phyloP scores from a whole-genome alignment of 225 moss, liverwort and hornwort species.

The Polytrichum commune region DNA sequence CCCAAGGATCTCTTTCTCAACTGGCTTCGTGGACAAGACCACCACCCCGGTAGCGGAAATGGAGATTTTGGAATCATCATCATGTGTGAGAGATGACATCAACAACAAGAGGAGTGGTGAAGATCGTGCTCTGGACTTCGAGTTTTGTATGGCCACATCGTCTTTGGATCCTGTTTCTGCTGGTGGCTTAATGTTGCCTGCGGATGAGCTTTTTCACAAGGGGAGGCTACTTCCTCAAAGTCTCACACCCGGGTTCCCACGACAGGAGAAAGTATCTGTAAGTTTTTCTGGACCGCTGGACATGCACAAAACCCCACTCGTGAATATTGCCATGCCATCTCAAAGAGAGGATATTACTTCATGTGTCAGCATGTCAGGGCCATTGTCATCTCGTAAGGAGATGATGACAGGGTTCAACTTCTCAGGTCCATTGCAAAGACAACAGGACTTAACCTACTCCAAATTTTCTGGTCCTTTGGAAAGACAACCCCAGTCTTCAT shows the following conservation, averaged over 20 bases:
- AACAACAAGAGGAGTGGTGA: slow-evolving; percentile 18
- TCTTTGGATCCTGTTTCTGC: slow-evolving; percentile 44
- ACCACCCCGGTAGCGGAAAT: slow-evolving; percentile 12
- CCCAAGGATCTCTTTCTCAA: slow-evolving; percentile 61
- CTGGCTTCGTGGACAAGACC: slow-evolving; percentile 38
- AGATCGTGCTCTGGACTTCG: slow-evolving; percentile 65
- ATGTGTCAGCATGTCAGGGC: slow-evolving; percentile 40
- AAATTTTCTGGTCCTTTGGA: slow-evolving; percentile 46
- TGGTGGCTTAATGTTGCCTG: slow-evolving; percentile 69
- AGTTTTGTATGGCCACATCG: slow-evolving; percentile 75
- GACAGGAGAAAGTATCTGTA: slow-evolving; percentile 32
- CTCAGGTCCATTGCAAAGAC: slow-evolving; percentile 14
- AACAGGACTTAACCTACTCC: slow-evolving; percentile 3
- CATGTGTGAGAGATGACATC: slow-evolving; percentile 22
- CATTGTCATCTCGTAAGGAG: slow-evolving; percentile 18
- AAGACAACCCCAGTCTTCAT: slow-evolving; percentile 24
- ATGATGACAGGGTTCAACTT: slow-evolving; percentile 18
- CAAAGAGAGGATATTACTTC: slow-evolving; percentile 15
- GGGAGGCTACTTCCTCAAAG: slow-evolving; percentile 80
- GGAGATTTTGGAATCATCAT: slow-evolving; percentile 31
- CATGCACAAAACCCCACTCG: slow-evolving; percentile 33
- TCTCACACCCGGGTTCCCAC: slow-evolving; percentile 35
- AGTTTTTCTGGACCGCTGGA: slow-evolving; percentile 52
- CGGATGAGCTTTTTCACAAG: slow-evolving; percentile 86
- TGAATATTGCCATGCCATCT: slow-evolving; percentile 23